Evolutionary conservation across 495 filamentous ascomycete genomes (phyloP).

Genomic region (Aspergillus nidulans): DNA sequence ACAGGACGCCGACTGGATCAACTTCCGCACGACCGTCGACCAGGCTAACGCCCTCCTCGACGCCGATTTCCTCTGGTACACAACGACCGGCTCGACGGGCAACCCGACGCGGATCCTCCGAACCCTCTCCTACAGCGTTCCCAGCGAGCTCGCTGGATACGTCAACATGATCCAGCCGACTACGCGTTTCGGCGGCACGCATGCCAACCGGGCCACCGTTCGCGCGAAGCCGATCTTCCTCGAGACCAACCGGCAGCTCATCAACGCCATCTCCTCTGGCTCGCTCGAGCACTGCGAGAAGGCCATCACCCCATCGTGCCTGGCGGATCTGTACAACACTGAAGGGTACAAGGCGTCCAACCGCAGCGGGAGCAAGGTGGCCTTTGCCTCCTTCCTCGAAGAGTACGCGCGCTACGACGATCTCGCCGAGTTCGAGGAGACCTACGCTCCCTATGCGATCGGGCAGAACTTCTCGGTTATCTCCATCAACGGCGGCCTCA

Average conservation of each 20-base stretch:
- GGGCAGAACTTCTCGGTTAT: conserved; percentile 62
- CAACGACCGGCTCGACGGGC: conserved; percentile 8
- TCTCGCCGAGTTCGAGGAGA: conserved; percentile 50
- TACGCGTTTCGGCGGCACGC: conserved; percentile 50
- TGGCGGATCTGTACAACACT: conserved; percentile 57
- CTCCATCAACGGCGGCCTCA: conserved; percentile 52
- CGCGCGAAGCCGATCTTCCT: conserved; percentile 24
- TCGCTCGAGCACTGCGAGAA: conserved; percentile 32
- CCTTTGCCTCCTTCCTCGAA: conserved; percentile 65
- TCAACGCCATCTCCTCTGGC: conserved; percentile 15
- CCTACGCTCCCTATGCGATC: conserved; percentile 48
- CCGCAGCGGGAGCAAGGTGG: conserved; percentile 44
- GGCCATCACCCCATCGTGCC: conserved; percentile 55
- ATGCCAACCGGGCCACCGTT: conserved; percentile 30
- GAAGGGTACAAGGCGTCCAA: conserved; percentile 43
- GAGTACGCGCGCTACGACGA: conserved; percentile 61
- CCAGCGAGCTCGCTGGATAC: conserved; percentile 41
- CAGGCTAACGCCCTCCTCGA: conserved; percentile 52
- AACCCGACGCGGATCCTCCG: conserved; percentile 45
- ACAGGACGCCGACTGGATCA: conserved; percentile 59
- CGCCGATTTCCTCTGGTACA: conserved; percentile 55
- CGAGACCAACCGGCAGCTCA: conserved; percentile 17
- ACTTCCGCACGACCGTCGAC: conserved; percentile 49
- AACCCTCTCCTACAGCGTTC: conserved; percentile 58
- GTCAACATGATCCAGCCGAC: conserved; percentile 55